Base-by-base conservation (phyloP, 495 filamentous ascomycete genomes). In the Chaetomium fimeti region DNA sequence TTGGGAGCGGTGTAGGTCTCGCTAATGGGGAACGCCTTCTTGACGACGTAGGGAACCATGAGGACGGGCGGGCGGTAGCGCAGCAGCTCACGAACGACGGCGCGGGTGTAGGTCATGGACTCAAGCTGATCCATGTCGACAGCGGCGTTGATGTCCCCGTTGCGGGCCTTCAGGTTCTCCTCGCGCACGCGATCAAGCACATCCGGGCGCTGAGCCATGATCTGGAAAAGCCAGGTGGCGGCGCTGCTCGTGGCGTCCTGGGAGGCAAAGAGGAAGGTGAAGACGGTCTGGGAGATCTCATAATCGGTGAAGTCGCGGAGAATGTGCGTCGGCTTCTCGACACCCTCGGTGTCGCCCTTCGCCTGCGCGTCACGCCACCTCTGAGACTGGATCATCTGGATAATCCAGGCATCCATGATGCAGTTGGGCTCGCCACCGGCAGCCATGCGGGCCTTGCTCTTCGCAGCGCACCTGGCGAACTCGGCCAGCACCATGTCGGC, bases 221-320 rank as follows among this genome's bases (percentile, higher is more conserved):
- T 83, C 76, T 98, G 94, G 85, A 97, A 96, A 66, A 98, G 78
- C 91, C 94, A 98, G 53, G 92, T 97, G 65, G 84, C 85, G 61
- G 95, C 95, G 63, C 90, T 92, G 76, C 89, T 93, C 61, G 94
- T 96, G 60, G 94, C 94, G 75, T 98, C 94, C 78, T 98, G 94
- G 38, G 92, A 96, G 55, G 95, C 94, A 78, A 98, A 98, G 58
- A 98, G 83, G 84, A 98, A 97, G 61, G 94, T 97, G 81, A 98
- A 96, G 66, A 98, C 69, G 12, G 95, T 98, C 82, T 94, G 91
- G 60, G 92, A 82, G 72, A 98, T 96, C 76, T 98, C 94, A 65
- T 87, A 91, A 71, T 98, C 89, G 76, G 85, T 87, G 78, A 98
- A 98, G 40, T 89, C 84, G 69, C 93, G 89, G 53, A 98, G 84